These are phyloP conservation scores for Pittosporum tobira DNA, from an alignment of 129 eudicot genomes.

Conservation along the genomic window DNA sequence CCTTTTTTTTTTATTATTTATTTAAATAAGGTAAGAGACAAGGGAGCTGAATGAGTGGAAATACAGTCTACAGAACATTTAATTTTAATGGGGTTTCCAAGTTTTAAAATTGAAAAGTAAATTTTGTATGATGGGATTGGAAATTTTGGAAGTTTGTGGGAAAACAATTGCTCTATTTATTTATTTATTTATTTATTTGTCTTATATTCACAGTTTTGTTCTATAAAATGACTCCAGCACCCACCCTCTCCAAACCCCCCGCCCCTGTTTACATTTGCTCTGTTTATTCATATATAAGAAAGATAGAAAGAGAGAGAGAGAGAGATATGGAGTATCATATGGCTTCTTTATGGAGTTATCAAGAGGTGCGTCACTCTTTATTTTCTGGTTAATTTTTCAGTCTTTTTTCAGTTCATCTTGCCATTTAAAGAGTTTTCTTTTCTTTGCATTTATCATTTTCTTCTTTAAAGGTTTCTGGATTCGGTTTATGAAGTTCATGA, in stretches of 20 bases:
- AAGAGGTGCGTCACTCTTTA: conserved; percentile 47
- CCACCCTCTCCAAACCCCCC: conserved; percentile 16
- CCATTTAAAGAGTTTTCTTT: conserved; percentile 4
- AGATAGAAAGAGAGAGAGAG: not conserved
- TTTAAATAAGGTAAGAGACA: conserved; percentile 27
- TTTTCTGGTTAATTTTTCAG: not conserved
- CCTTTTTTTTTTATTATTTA: too few species aligned
- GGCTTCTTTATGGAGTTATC: conserved; percentile 52
- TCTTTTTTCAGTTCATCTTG: conserved; percentile 11
- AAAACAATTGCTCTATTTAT: conserved; percentile 8
- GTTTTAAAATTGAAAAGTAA: conserved; percentile 4
- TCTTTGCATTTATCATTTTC: not conserved
- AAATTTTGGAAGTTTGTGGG: conserved; percentile 16
- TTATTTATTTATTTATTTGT: too few species aligned
- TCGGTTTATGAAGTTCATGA: not conserved
- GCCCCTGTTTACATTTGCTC: conserved; percentile 5
- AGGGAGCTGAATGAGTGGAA: conserved; percentile 20
- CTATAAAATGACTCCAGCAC: conserved; percentile 19
- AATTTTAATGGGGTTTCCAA: conserved; percentile 11
- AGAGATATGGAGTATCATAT: conserved; percentile 55
- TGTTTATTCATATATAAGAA: not conserved
- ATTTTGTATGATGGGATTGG: conserved; percentile 12
- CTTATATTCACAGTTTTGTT: conserved; percentile 4
- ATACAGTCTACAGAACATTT: conserved; percentile 6
- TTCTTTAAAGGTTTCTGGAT: not conserved